These are phyloP conservation scores for Dryas alaskensis DNA, from an alignment of 306 rosid species.

Conservation along the genomic window DNA sequence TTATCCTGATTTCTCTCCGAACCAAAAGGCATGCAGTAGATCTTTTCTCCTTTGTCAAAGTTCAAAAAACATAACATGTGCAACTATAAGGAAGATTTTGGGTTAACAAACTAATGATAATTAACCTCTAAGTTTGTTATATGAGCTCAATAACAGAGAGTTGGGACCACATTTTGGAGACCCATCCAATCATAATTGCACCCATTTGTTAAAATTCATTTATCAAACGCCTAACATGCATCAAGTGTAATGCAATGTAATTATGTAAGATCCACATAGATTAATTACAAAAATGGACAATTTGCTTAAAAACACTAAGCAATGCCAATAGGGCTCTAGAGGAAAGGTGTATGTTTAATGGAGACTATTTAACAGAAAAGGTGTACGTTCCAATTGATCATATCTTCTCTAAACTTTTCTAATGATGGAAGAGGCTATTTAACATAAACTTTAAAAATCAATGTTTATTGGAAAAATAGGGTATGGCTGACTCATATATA, in stretches of 20 bases:
- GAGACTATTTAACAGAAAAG: slow-evolving; percentile 5
- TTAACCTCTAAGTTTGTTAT: slow-evolving; percentile 34
- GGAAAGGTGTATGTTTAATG: neutral
- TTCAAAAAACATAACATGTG: slow-evolving; percentile 45
- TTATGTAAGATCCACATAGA: neutral
- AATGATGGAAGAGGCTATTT: neutral
- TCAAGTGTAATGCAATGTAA: neutral
- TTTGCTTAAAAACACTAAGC: neutral
- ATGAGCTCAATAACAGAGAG: slow-evolving; percentile 32
- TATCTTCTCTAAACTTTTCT: neutral
- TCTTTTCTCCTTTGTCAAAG: neutral
- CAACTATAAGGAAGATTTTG: slow-evolving; percentile 35
- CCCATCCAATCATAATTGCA: slow-evolving; percentile 45
- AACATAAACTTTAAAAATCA: neutral
- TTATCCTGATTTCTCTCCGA: neutral
- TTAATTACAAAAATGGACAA: no score
- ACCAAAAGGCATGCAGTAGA: neutral
- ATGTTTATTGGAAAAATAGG: slow-evolving; percentile 26
- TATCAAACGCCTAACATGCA: slow-evolving; percentile 7
- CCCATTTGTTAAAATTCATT: slow-evolving; percentile 37
- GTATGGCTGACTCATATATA: slow-evolving; percentile 36
- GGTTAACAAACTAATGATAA: slow-evolving; percentile 37
- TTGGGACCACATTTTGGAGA: slow-evolving; percentile 51
- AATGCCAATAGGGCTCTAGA: neutral
- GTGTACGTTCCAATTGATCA: neutral